Percentiles rank a stretch among this genome's conserved stretches.
phyloP scores from a whole-genome alignment of 2,329 filamentous ascomycete genomes.

The Fusarium incarnatum region DNA sequence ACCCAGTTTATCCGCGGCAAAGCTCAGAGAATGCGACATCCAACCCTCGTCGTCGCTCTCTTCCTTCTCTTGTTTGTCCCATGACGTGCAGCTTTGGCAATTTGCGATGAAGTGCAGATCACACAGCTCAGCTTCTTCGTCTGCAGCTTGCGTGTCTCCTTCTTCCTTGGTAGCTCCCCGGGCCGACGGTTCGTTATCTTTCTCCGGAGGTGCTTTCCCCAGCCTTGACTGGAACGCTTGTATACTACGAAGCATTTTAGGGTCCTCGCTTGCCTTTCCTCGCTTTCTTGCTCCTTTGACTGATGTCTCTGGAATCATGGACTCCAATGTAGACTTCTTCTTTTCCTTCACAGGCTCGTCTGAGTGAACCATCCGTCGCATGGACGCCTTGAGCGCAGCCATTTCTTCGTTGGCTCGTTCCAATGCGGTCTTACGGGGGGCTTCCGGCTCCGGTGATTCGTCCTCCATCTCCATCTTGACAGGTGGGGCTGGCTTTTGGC shows the following conservation, averaged over 20 bases:
- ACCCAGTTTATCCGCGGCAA: slow-evolving; percentile 88
- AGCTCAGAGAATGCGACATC: slow-evolving; percentile 88
- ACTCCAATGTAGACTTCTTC: slow-evolving; percentile 75
- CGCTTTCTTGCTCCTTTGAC: slow-evolving; percentile 78
- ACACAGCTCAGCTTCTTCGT: slow-evolving; percentile 81
- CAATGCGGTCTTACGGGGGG: slow-evolving; percentile 63
- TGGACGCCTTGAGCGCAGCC: slow-evolving; percentile 81
- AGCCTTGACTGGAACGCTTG: slow-evolving; percentile 84
- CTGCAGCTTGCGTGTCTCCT: slow-evolving; percentile 48
- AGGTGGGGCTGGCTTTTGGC: slow-evolving; percentile 28
- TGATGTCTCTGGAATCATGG: slow-evolving; percentile 79
- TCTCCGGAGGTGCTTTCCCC: slow-evolving; percentile 62
- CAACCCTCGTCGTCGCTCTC: slow-evolving; percentile 76
- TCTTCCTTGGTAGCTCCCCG: slow-evolving; percentile 44
- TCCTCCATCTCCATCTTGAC: slow-evolving; percentile 29
- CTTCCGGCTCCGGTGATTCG: slow-evolving; percentile 45
- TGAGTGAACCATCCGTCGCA: slow-evolving; percentile 72
- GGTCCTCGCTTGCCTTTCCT: slow-evolving; percentile 66
- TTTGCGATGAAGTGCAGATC: slow-evolving; percentile 96
- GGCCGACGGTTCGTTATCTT: slow-evolving; percentile 43
- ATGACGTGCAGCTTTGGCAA: slow-evolving; percentile 90
- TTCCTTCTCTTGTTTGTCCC: slow-evolving; percentile 75
- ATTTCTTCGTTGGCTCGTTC: slow-evolving; percentile 84
- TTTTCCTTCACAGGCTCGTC: slow-evolving; percentile 64
- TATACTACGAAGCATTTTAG: slow-evolving; percentile 75